Base-by-base conservation (phyloP, 1,284 basidiomycete species). In the Salmacisia buchloeana region DNA sequence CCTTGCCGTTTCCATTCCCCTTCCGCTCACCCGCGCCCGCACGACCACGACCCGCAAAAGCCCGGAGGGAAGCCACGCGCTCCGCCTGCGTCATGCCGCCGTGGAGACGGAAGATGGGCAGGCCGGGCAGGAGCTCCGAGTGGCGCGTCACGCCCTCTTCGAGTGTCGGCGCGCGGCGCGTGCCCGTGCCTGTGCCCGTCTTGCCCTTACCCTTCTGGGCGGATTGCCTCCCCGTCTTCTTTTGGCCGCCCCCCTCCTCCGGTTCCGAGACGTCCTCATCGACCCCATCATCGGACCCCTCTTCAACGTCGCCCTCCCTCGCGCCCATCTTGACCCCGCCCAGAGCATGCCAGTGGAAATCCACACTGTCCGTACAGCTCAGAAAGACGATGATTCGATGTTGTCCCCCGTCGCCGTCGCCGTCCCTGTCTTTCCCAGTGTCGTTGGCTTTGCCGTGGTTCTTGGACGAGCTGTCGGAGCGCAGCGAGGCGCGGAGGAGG, bases 361-460 rank as follows among this genome's bases (percentile, higher is more conserved):
- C 94, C 35, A 99, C 96, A 1, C 92, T 92, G 80, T 97, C 94
- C 2, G 93, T 98, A 73, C 93, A 97, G 73, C 89, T 93, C 65
- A 98, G 83, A 81, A 99, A 99, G 4, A 98, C 92, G 60, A 99
- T 92, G 49, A 97, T 87, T 70, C 84, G 83, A 1, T 69, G 63
- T 0, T 83, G 80, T 21, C 72, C 72, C n/a, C n/a, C n/a, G n/a
- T n/a, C n/a, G n/a, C n/a, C n/a, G n/a, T n/a, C n/a, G n/a, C n/a
- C n/a, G n/a, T n/a, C n/a, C n/a, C n/a, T 3, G 72, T 75, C 21
- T 77, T 73, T n/a, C n/a, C n/a, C n/a, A n/a, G n/a, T n/a, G n/a
- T n/a, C n/a, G 27, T 58, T 60, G 1, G 62, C 63, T 41, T 79
- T 75, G 4, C 67, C 70, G 10, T 29, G 10, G 34, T 18, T 31